These are phyloP conservation scores for Rhododendron molle DNA, from an alignment of 148 eudicot genomes.

Conservation along the genomic window DNA sequence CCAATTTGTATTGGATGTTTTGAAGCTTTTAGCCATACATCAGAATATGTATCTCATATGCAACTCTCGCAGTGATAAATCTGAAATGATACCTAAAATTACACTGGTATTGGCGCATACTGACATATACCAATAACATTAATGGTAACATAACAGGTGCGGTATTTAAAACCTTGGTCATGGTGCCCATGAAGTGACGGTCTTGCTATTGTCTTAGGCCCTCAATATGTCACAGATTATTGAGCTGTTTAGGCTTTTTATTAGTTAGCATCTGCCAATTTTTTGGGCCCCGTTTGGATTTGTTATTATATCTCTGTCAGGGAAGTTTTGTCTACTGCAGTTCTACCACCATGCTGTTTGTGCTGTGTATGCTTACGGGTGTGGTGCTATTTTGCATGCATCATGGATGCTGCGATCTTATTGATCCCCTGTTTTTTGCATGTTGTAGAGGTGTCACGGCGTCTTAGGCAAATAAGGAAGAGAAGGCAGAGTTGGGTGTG, in stretches of 20 bases:
- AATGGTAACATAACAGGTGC: not conserved
- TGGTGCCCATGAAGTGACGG: not conserved
- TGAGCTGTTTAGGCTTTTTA: not conserved
- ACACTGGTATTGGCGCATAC: not conserved
- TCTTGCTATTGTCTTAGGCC: not conserved
- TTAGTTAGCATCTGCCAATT: not conserved
- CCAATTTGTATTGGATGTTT: not conserved
- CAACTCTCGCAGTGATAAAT: not conserved
- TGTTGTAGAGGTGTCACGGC: slow-evolving; percentile 62
- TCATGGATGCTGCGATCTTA: not conserved
- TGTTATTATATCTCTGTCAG: not conserved
- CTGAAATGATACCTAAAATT: not conserved
- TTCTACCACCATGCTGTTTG: not conserved
- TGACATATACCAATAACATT: not conserved
- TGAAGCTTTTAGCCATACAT: not conserved
- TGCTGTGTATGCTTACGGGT: not conserved
- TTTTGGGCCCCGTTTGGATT: not conserved
- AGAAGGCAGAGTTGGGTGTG: slow-evolving; percentile 76
- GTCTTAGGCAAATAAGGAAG: slow-evolving; percentile 69
- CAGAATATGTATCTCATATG: not conserved
- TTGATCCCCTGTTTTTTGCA: not conserved
- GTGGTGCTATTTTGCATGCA: not conserved
- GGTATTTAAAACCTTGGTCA: not conserved
- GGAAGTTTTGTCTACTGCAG: not conserved
- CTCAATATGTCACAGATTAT: not conserved